phyloP scores from a whole-genome alignment of 176 grass and related monocot genomes.

The Rhipidocladum racemiflorum region DNA sequence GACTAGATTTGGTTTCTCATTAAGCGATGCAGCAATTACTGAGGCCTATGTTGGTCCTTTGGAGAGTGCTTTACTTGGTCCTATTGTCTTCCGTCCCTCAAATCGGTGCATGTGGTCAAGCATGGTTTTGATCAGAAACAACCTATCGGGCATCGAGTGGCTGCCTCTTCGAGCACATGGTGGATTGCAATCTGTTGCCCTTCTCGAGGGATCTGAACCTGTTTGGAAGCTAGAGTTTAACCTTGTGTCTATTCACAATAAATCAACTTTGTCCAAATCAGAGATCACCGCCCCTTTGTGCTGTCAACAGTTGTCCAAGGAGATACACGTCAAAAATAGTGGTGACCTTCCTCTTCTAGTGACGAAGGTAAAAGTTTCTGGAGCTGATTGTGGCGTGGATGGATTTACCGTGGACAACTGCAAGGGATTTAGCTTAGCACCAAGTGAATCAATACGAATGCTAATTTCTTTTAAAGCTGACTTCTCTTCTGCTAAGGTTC shows the following conservation, averaged over 20 bases:
- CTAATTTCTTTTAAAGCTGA: conserved; percentile 70
- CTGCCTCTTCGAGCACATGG: conserved; percentile 73
- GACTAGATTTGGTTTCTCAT: conserved; percentile 88
- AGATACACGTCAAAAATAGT: conserved; percentile 87
- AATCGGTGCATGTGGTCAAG: conserved; percentile 83
- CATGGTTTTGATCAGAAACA: conserved; percentile 80
- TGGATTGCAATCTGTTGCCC: conserved; percentile 61
- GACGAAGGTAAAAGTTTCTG: conserved; percentile 74
- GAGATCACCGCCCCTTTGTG: conserved; percentile 47
- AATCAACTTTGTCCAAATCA: conserved; percentile 37
- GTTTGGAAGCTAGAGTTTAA: conserved; percentile 87
- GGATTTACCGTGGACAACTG: conserved; percentile 68
- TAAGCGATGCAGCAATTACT: conserved; percentile 58
- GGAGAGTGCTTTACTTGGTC: conserved; percentile 65
- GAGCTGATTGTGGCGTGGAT: conserved; percentile 73
- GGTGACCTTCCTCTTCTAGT: conserved; percentile 86
- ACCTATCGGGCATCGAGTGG: conserved; percentile 82
- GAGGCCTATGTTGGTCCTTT: conserved; percentile 60
- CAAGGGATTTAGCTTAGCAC: conserved; percentile 70
- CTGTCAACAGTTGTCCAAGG: conserved; percentile 60
- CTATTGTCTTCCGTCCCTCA: conserved; percentile 83
- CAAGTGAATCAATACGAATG: conserved; percentile 67
- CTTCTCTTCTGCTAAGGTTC: conserved; percentile 65
- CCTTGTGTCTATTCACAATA: conserved; percentile 47
- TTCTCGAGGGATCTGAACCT: conserved; percentile 80